Conservation (phyloP, 2,329 filamentous ascomycete genomes). For the Cladobotryum mycophilum region DNA sequence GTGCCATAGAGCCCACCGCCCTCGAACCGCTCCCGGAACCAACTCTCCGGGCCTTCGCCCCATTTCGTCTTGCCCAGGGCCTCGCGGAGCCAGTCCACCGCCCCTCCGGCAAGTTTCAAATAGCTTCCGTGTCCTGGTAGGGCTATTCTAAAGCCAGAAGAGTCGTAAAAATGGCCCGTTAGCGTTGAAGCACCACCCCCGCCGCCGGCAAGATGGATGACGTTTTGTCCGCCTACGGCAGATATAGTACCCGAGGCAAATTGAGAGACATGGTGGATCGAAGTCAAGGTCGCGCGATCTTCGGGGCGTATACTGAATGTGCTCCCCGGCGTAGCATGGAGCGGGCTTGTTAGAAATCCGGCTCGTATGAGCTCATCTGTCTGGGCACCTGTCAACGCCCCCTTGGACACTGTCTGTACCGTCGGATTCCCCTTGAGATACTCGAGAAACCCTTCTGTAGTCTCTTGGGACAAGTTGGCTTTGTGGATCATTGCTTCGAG, state of each 20-base stretch:
- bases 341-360: slow-evolving; percentile 58
- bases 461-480: slow-evolving; percentile 32
- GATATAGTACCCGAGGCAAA: slow-evolving; percentile 63
- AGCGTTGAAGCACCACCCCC: slow-evolving; percentile 32
- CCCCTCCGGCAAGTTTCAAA: slow-evolving; percentile 57
- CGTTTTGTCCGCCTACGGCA: slow-evolving; percentile 63
- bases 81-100: slow-evolving; percentile 54
- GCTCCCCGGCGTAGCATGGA: slow-evolving; percentile 24
- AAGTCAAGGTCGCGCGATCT: slow-evolving; percentile 49
- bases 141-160: slow-evolving; percentile 45
- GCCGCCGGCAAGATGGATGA: slow-evolving; percentile 58
- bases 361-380: slow-evolving; percentile 54
- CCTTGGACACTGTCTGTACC: slow-evolving; percentile 24
- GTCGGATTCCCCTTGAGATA: slow-evolving; percentile 48
- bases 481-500: slow-evolving; percentile 44
- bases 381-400: slow-evolving; percentile 37
- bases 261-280: slow-evolving; percentile 55
- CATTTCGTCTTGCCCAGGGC: slow-evolving; percentile 54
- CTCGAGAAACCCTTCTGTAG: slow-evolving; percentile 45
- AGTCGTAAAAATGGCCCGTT: slow-evolving; percentile 17
- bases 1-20: slow-evolving; percentile 44
- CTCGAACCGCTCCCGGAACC: slow-evolving; percentile 64
- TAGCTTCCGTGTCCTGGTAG: slow-evolving; percentile 62
- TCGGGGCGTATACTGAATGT: slow-evolving; percentile 44
- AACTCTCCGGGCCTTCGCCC: slow-evolving; percentile 55